Base-by-base conservation (phyloP, 352 stramenopile genomes). In the Pythium phragmitis region DNA sequence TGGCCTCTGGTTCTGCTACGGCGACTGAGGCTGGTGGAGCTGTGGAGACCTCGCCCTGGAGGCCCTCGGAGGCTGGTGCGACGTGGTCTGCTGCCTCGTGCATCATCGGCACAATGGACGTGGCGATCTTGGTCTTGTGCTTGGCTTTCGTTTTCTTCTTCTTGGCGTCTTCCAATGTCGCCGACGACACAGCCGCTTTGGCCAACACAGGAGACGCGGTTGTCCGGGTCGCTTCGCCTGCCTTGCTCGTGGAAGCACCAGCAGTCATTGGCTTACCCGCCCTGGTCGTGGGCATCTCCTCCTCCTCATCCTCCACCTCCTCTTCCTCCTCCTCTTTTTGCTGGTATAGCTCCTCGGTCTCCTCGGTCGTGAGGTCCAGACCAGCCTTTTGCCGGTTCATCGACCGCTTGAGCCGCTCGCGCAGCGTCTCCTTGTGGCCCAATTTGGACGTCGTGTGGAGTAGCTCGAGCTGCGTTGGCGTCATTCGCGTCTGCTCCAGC, bases 351-450 rank as follows among this genome's bases (percentile, higher is more conserved):
- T 94, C 85, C 17, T 69, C 62, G 50, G 79, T 69, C 17, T 82
- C 78, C 17, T 75, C 70, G 0, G 73, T 62, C 3, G 80, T 77
- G 17, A 94, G 74, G 21, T 75, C 60, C 39, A 95, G 68, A 3
- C 86, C 86, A 19, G 83, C 83, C 57, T 93, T 92, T 46, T 92
- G 74, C 9, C 77, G 65, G 63, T 91, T 92, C 58, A 95, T 71
- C 9, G 84, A 88, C 37, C 83, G 82, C 70, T 91, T 90, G 23
- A 93, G 70, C 0, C 85, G 82, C 46, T 93, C 83, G 13, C 80
- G 75, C 58, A 93, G 68, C 50, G 84, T 95, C 72, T 93, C 82
- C 52, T 90, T 91, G 74, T 95, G 84, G 4, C 86, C 86, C 39
- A 94, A 74, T 48, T 81, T 74, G 14, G 86, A 88, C 26, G 82